Conservation (phyloP, 1,139 yeast genomes). For the Pichia sorboxylosa region DNA sequence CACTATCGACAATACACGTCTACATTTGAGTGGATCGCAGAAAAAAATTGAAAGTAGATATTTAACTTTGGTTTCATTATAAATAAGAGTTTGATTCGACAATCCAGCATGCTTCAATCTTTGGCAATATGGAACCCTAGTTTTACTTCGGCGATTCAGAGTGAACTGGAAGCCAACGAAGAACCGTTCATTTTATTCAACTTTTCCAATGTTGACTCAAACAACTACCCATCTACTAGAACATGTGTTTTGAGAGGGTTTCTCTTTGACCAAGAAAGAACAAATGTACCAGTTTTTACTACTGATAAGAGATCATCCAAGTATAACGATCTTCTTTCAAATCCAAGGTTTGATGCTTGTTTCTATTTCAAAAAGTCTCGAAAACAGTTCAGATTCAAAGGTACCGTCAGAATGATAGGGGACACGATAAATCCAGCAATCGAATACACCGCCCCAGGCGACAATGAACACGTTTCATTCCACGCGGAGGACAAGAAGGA, state of each 20-base stretch:
- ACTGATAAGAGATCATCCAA: conserved; percentile 66
- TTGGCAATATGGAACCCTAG: conserved; percentile 60
- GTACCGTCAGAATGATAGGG: conserved; percentile 39
- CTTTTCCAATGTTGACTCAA: conserved; percentile 51
- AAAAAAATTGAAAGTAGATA: too few species aligned
- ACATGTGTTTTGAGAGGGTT: conserved; percentile 69
- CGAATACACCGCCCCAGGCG: conserved; percentile 1
- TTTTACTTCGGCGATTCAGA: conserved; percentile 38
- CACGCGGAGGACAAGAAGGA: background rate
- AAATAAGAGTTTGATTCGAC: background rate
- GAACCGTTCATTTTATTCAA: conserved; percentile 45
- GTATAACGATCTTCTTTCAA: conserved; percentile 37
- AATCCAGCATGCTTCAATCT: conserved; percentile 25
- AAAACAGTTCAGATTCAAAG: conserved; percentile 65
- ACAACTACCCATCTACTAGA: conserved; percentile 52
- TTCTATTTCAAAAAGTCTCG: conserved; percentile 52
- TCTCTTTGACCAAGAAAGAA: conserved; percentile 55
- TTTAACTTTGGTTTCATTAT: too few species aligned
- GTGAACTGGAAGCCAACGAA: conserved; percentile 28
- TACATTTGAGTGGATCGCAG: too few species aligned
- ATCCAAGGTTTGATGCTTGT: conserved; percentile 61
- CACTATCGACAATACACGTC: conserved; percentile 1
- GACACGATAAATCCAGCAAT: conserved; percentile 18
- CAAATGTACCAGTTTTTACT: conserved; percentile 57
- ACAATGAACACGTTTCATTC: background rate